These are phyloP conservation scores for Dioscorea zingiberensis DNA, from an alignment of 106 monocot species.

Conservation along the genomic window DNA sequence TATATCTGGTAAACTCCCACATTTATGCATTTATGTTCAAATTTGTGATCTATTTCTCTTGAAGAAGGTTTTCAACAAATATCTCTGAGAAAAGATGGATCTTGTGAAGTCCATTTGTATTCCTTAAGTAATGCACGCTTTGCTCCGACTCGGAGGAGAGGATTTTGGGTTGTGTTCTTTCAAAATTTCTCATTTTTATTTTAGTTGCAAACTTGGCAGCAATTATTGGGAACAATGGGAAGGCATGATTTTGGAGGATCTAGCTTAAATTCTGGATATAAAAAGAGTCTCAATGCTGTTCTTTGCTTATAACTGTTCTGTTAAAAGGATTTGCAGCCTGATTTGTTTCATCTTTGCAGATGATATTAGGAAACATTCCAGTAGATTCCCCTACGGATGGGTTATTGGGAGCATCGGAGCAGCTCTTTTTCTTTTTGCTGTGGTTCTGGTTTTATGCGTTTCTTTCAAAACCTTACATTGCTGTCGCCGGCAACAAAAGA, in stretches of 20 bases:
- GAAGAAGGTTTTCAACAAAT: too few relatives aligned
- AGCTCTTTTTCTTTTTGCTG: constrained; percentile 47
- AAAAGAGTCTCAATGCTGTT: too few relatives aligned
- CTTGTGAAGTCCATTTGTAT: background rate
- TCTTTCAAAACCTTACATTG: constrained; percentile 29
- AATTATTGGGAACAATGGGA: too few relatives aligned
- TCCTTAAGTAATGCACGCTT: background rate
- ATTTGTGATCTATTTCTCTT: background rate
- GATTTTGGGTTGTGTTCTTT: too few relatives aligned
- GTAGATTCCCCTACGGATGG: constrained; percentile 72
- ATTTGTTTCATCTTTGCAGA: constrained; percentile 25
- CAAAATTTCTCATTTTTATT: too few relatives aligned
- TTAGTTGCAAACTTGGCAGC: too few relatives aligned
- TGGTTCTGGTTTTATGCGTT: constrained; percentile 46
- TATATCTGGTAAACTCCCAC: constrained; percentile 34
- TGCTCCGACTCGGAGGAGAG: too few relatives aligned
- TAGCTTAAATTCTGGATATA: too few relatives aligned
- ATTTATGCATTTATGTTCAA: background rate
- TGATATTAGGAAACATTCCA: constrained; percentile 27
- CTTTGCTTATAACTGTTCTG: too few relatives aligned
- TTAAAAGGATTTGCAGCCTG: too few relatives aligned
- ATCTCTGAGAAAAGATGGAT: background rate
- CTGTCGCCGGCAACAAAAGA: constrained; percentile 19
- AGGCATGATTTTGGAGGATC: too few relatives aligned
- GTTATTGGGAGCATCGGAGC: constrained; percentile 70